Conservation (phyloP, 2,329 filamentous ascomycete genomes). For the Aspergillus pseudotamarii region DNA sequence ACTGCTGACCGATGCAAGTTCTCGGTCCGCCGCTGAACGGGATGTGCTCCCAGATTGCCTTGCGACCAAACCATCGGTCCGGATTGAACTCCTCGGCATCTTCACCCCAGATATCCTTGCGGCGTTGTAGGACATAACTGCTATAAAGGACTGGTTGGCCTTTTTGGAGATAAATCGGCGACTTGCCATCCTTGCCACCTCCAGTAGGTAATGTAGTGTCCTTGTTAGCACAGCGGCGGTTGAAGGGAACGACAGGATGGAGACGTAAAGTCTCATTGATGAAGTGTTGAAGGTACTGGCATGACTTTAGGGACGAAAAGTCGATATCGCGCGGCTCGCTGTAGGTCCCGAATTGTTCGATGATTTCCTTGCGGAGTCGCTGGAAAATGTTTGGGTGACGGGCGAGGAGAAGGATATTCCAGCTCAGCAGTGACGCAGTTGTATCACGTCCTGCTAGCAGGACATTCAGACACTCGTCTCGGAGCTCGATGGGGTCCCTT, state of each 20-base stretch:
- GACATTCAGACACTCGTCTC: constrained; percentile 53
- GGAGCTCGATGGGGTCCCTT: constrained; percentile 48
- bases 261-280: constrained; percentile 46
- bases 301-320: constrained; percentile 45
- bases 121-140: constrained; percentile 72
- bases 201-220: constrained; percentile 51
- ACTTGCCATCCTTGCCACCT: constrained; percentile 61
- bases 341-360: constrained; percentile 16
- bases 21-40: constrained; percentile 75
- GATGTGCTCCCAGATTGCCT: constrained; percentile 67
- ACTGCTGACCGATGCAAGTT: constrained; percentile 78
- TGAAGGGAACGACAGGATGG: constrained; percentile 49
- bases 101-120: constrained; percentile 51
- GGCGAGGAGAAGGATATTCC: constrained; percentile 24
- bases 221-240: constrained; percentile 40
- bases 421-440: constrained; percentile 49
- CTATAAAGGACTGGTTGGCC: constrained; percentile 68
- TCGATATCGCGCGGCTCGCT: constrained; percentile 42
- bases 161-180: constrained; percentile 67
- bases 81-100: constrained; percentile 61
- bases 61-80: constrained; percentile 70
- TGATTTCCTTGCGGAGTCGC: constrained; percentile 13
- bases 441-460: constrained; percentile 58
- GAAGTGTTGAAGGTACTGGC: constrained; percentile 38
- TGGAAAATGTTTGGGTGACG: constrained; percentile 12